Base-by-base conservation (phyloP, 352 stramenopile genomes). In the Phytopythium montanum region DNA sequence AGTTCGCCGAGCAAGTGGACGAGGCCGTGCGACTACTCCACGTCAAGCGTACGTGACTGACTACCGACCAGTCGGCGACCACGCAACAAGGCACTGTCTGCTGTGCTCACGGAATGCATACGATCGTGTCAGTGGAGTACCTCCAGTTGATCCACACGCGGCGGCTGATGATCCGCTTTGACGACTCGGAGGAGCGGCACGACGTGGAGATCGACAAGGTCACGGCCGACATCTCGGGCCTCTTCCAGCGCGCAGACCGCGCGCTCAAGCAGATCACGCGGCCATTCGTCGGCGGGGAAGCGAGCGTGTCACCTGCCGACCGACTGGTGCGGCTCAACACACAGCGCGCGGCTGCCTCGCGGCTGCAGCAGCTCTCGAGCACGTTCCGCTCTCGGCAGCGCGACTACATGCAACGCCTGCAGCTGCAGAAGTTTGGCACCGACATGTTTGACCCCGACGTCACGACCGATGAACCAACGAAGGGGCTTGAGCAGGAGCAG, bases 141-240 rank as follows among this genome's bases (percentile, higher is more conserved):
- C 70, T 94, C 33, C 80, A 92, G 61, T 66, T 91, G 46, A 57
- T 94, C 25, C 85, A 94, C 62, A 91, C 81, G 42, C 59, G 82
- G 44, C 66, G 85, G 12, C 72, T 94, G 9, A 92, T 94, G 85
- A 88, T 94, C 55, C 79, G 85, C 18, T 94, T 94, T 44, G 77
- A 92, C 48, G 69, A 87, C 41, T 70, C 75, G 0, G 85, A 94
- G 55, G 67, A 70, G 5, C 65, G 79, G 48, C 77, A 91, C 46
- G 85, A 94, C n/a, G 66, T 63, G 19, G 85, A 92, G 56, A 91
- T 94, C 57, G 74, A 86, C 48, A 61, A 66, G 28, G 50, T 91
- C 29, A 92, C 83, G 2, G 68, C 81, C 5, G 85, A 94, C 39
- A 79, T 94, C 51, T 71, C 72, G 0, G 31, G 58, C 36, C 68